phyloP scores from a whole-genome alignment of 2,329 filamentous ascomycete genomes.

The Dothistroma septosporum region DNA sequence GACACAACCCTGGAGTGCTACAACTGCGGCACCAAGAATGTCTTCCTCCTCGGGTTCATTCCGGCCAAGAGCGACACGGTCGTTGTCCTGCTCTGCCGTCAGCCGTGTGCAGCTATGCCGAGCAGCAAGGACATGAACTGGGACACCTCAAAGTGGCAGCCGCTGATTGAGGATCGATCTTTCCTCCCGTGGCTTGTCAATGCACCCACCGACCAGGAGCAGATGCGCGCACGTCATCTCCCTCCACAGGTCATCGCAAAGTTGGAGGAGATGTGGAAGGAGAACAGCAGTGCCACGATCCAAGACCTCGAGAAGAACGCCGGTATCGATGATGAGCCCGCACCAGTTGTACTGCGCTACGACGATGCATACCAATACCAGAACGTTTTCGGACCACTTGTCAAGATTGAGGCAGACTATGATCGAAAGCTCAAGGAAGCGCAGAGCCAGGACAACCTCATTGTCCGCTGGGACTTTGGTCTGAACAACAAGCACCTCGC shows the following conservation, averaged over 20 bases:
- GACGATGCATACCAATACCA: conserved; percentile 98
- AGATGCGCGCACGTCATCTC: conserved; percentile 88
- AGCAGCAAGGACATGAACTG: conserved; percentile 99
- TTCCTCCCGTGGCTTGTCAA: conserved; percentile 92
- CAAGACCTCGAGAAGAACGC: conserved; percentile 86
- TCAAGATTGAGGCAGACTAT: conserved; percentile 99
- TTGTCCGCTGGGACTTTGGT: conserved; percentile 90
- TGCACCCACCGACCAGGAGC: conserved; percentile 85
- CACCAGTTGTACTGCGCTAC: conserved; percentile 86
- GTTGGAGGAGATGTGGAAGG: conserved; percentile 97
- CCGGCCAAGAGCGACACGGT: conserved; percentile 98
- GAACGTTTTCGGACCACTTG: conserved; percentile 94
- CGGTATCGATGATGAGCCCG: conserved; percentile 90
- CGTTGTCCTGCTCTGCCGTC: conserved; percentile 91
- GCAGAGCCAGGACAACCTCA: conserved; percentile 91
- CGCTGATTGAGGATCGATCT: conserved; percentile 91
- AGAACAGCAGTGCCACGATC: conserved; percentile 82
- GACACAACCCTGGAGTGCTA: conserved; percentile 98
- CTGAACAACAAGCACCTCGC: conserved; percentile 97
- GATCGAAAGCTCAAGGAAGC: conserved; percentile 98
- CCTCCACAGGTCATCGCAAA: conserved; percentile 94
- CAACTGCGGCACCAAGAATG: conserved; percentile 99
- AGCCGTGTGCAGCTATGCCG: conserved; percentile 89
- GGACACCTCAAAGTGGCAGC: conserved; percentile 97
- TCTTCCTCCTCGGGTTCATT: conserved; percentile 95